Percentiles rank a stretch among this genome's conserved stretches.
Evolutionary conservation across 768 basidiomycete species (phyloP).

Genomic region (Tylopilus subfusipes): DNA sequence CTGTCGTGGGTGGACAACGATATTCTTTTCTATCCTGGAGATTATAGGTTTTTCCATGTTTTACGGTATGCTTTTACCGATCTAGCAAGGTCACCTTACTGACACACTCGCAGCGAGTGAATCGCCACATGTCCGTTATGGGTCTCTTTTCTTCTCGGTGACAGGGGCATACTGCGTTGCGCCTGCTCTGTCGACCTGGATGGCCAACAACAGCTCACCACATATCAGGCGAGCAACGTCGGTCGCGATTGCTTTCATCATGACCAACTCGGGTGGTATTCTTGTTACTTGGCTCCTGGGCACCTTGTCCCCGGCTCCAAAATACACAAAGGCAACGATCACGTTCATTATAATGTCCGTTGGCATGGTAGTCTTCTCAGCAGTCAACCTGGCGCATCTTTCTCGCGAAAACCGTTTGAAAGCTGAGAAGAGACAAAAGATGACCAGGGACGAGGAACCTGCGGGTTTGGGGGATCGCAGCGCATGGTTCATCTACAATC

Average conservation of each 20-base stretch:
- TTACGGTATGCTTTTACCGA: slow-evolving; percentile 37
- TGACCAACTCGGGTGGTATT: slow-evolving; percentile 59
- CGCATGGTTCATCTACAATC: slow-evolving; percentile 54
- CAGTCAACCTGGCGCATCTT: slow-evolving; percentile 40
- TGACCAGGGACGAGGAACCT: slow-evolving; percentile 36
- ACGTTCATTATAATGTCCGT: slow-evolving; percentile 36
- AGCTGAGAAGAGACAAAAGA: slow-evolving; percentile 32
- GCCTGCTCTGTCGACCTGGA: slow-evolving; percentile 55
- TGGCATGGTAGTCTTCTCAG: slow-evolving; percentile 36
- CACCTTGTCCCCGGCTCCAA: slow-evolving; percentile 44
- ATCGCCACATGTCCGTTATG: slow-evolving; percentile 46
- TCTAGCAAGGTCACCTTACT: background rate
- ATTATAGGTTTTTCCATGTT: slow-evolving; percentile 55
- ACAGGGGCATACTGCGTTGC: slow-evolving; percentile 51
- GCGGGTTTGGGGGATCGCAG: slow-evolving; percentile 47
- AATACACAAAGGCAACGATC: slow-evolving; percentile 47
- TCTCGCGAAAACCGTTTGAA: slow-evolving; percentile 39
- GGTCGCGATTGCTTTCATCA: slow-evolving; percentile 54
- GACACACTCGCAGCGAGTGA: slow-evolving; percentile 14
- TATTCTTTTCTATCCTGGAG: slow-evolving; percentile 42
- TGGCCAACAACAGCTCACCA: slow-evolving; percentile 58
- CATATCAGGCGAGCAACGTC: slow-evolving; percentile 55
- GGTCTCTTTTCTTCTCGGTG: slow-evolving; percentile 54
- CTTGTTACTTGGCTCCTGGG: slow-evolving; percentile 61
- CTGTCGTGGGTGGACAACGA: slow-evolving; percentile 46